phyloP scores from a whole-genome alignment of 1,284 basidiomycete genomes.

The Athelia psychrophila region DNA sequence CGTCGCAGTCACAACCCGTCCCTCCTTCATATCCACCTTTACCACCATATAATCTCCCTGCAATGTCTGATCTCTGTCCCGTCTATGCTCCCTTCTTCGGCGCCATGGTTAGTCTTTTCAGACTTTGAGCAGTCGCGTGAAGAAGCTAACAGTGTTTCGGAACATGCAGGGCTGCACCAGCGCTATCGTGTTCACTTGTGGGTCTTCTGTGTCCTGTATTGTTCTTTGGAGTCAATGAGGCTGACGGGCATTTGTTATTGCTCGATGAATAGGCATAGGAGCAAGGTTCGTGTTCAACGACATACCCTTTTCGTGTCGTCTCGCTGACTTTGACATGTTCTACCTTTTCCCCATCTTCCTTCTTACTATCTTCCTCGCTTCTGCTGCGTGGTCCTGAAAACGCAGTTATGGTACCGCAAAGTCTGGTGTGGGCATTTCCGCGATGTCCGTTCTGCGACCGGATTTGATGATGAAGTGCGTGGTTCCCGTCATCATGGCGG shows the following conservation, averaged over 20 bases:
- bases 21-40: too few relatives aligned
- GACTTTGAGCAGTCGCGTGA: constrained; percentile 2
- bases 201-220: constrained; percentile 31
- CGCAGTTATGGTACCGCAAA: constrained; percentile 92
- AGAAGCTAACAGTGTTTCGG: constrained; percentile 10
- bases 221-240: not conserved
- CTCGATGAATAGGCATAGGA: constrained; percentile 53
- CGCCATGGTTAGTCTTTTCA: constrained; percentile 71
- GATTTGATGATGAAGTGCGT: constrained; percentile 96
- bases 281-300: constrained; percentile 50
- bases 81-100: constrained; percentile 98
- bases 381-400: not conserved
- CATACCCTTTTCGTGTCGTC: not conserved
- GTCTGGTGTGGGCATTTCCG: constrained; percentile 98
- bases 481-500: constrained; percentile 98
- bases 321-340: constrained; percentile 3
- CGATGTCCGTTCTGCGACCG: constrained; percentile 95
- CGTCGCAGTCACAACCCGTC: too few relatives aligned
- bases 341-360: not conserved
- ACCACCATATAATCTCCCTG: too few relatives aligned
- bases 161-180: constrained; percentile 82
- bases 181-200: constrained; percentile 97
- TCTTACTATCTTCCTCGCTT: not conserved
- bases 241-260: constrained; percentile 8
- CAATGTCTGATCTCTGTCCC: constrained; percentile 70